Evolutionary conservation across 2,329 filamentous ascomycete genomes (phyloP).

Genomic region (Karstenula rhodostoma): DNA sequence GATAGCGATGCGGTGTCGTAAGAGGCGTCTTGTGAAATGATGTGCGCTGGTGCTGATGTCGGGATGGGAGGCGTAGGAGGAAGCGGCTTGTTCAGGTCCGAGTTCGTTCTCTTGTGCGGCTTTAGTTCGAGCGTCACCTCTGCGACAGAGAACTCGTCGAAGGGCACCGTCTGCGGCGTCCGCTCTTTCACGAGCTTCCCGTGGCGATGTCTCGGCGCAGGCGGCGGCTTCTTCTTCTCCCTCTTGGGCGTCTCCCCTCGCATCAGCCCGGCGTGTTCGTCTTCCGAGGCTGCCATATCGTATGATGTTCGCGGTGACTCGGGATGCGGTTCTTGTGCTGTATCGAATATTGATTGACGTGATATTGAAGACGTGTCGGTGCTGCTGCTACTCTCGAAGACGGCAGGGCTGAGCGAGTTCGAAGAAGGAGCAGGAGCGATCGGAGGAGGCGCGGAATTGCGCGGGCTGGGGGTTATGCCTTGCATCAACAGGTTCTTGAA

Average conservation of each 20-base stretch:
- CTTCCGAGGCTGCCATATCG: constrained; percentile 63
- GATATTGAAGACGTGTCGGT: constrained; percentile 68
- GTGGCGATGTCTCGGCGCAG: constrained; percentile 74
- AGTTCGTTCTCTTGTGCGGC: constrained; percentile 42
- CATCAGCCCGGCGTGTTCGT: constrained; percentile 48
- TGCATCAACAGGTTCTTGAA: constrained; percentile 81
- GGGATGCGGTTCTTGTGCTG: constrained; percentile 50
- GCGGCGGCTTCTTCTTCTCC: constrained; percentile 74
- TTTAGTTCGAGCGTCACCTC: constrained; percentile 30
- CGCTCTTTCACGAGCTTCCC: constrained; percentile 72
- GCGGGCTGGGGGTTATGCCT: constrained; percentile 62
- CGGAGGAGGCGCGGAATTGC: constrained; percentile 36
- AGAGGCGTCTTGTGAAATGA: constrained; percentile 32
- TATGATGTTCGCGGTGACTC: constrained; percentile 68
- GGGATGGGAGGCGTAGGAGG: constrained; percentile 59
- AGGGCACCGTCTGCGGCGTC: constrained; percentile 51
- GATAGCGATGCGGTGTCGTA: constrained; percentile 24
- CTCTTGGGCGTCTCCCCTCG: constrained; percentile 47
- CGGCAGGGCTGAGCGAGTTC: constrained; percentile 30
- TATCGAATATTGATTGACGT: constrained; percentile 66
- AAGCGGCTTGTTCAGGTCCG: constrained; percentile 69
- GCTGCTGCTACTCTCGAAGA: constrained; percentile 59
- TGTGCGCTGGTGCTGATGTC: constrained; percentile 28
- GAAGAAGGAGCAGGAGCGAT: constrained; percentile 32
- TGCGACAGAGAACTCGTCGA: constrained; percentile 41